Conservation (phyloP, 1,284 basidiomycete genomes). For the Coniophora puteana region DNA sequence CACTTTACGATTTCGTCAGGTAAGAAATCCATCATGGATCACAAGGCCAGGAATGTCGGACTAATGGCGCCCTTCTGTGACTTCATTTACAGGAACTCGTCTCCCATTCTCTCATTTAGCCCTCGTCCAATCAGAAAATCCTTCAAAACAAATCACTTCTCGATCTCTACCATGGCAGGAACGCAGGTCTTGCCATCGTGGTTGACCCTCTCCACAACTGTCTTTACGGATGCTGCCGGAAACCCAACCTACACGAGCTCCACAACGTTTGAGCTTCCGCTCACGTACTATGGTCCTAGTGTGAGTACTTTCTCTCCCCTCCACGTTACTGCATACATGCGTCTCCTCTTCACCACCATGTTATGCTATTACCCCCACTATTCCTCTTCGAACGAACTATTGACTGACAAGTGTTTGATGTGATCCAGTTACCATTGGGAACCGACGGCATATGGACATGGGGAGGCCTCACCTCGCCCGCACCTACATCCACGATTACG, state of each 20-base stretch:
- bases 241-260: conserved; percentile 46
- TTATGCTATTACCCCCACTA: background rate
- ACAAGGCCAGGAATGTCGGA: no score
- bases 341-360: no score
- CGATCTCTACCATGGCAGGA: conserved; percentile 33
- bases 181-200: conserved; percentile 63
- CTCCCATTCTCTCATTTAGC: no score
- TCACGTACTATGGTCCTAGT: conserved; percentile 72
- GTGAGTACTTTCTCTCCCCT: conserved; percentile 39
- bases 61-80: no score
- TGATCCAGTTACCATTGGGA: conserved; percentile 60
- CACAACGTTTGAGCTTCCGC: conserved; percentile 51
- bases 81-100: no score
- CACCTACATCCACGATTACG: conserved; percentile 27
- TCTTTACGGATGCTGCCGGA: conserved; percentile 48
- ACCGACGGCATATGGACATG: conserved; percentile 56
- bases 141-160: no score
- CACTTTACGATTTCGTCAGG: no score
- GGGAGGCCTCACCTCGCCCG: conserved; percentile 56
- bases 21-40: no score
- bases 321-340: background rate
- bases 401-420: conserved; percentile 11
- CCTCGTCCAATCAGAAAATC: no score
- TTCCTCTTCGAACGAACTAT: background rate
- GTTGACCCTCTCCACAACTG: conserved; percentile 51